Conservation (phyloP, 441 rosid genomes). For the Flueggea neowawraea region DNA sequence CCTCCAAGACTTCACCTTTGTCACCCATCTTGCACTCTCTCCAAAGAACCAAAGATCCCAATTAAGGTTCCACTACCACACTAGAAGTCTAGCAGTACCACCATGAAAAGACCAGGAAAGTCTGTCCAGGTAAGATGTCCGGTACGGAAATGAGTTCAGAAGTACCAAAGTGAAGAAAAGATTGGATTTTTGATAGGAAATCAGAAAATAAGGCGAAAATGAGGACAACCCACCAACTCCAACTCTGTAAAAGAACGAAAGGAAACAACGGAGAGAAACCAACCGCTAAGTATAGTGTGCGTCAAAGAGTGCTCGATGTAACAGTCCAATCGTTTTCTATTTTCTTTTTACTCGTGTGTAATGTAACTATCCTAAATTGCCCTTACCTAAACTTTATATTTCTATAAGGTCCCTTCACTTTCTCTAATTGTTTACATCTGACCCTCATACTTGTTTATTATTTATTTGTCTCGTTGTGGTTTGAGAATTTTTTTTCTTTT, state of each 20-base stretch:
- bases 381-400: too few species aligned
- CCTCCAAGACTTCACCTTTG: slow-evolving; percentile 75
- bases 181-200: slow-evolving; percentile 9
- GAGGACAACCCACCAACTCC: slow-evolving; percentile 26
- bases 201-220: slow-evolving; percentile 3
- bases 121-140: background rate
- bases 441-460: too few species aligned
- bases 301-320: slow-evolving; percentile 21
- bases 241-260: slow-evolving; percentile 20
- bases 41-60: slow-evolving; percentile 9
- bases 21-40: slow-evolving; percentile 45
- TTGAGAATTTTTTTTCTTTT: too few species aligned
- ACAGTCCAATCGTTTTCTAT: slow-evolving; percentile 19
- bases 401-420: too few species aligned
- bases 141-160: background rate
- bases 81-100: slow-evolving; percentile 3
- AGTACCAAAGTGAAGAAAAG: slow-evolving; percentile 16
- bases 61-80: background rate
- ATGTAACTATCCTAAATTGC: too few species aligned
- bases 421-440: too few species aligned
- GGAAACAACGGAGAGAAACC: slow-evolving; percentile 24
- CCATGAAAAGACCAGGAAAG: slow-evolving; percentile 11
- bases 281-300: slow-evolving; percentile 29
- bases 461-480: too few species aligned
- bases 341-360: background rate